Conservation (phyloP, 2,329 filamentous ascomycete genomes). For the Phaeosphaeria sp. region DNA sequence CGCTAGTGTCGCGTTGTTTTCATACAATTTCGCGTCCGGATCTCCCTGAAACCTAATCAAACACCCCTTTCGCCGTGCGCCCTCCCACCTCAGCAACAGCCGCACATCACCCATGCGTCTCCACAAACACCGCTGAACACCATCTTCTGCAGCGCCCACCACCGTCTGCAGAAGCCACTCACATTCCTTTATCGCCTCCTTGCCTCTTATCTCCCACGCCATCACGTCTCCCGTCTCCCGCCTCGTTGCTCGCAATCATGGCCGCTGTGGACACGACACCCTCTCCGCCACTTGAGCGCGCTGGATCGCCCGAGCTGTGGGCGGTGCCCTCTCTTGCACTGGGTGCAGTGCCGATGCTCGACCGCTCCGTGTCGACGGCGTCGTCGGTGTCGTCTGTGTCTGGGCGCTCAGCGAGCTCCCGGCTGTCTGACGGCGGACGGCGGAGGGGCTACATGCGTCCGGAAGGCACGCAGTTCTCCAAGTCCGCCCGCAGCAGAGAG, state of each 20-base stretch:
- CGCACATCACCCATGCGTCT: slow-evolving; percentile 25
- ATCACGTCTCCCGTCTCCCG: slow-evolving; percentile 1
- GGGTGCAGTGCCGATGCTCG: slow-evolving; percentile 64
- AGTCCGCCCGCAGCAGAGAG: slow-evolving; percentile 86
- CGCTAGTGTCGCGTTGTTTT: slow-evolving; percentile 38
- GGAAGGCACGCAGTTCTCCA: slow-evolving; percentile 86
- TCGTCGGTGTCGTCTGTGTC: slow-evolving; percentile 63
- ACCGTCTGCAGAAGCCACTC: slow-evolving; percentile 3
- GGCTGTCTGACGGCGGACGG: slow-evolving; percentile 57
- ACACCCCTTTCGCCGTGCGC: slow-evolving; percentile 22
- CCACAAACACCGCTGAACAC: slow-evolving; percentile 5
- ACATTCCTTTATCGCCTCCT: not conserved
- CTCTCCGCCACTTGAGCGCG: slow-evolving; percentile 53
- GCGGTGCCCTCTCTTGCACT: slow-evolving; percentile 68
- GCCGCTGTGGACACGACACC: slow-evolving; percentile 37
- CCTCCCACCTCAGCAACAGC: slow-evolving; percentile 33
- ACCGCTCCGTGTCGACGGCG: slow-evolving; percentile 69
- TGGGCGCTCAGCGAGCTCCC: slow-evolving; percentile 69
- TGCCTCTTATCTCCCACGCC: slow-evolving; percentile 11
- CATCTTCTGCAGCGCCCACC: slow-evolving; percentile 4
- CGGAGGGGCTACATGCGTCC: slow-evolving; percentile 87
- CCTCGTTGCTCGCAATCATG: slow-evolving; percentile 22
- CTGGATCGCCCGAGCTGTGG: slow-evolving; percentile 69
- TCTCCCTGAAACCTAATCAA: slow-evolving; percentile 35
- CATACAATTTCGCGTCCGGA: slow-evolving; percentile 31